Evolutionary conservation across 805 yeast species (phyloP).

Genomic region (Starmerella geochares): DNA sequence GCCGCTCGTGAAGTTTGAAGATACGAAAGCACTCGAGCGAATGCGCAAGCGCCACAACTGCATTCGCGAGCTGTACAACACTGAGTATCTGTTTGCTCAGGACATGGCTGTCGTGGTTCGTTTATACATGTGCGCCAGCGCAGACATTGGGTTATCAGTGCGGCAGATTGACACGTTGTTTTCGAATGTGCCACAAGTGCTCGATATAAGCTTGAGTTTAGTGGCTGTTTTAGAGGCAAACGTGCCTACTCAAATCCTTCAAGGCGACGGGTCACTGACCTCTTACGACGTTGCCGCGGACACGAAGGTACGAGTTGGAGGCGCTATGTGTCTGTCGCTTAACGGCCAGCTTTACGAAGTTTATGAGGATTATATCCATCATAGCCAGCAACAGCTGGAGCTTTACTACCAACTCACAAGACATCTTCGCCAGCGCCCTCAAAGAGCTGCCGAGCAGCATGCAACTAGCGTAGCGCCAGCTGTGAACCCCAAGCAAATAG

Average conservation of each 20-base stretch:
- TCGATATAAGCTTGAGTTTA: conserved; percentile 28
- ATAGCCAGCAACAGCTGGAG: conserved; percentile 28
- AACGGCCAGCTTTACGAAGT: conserved; percentile 29
- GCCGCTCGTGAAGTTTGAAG: neutral
- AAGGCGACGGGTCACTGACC: conserved; percentile 20
- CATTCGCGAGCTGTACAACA: conserved; percentile 33
- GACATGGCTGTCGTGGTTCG: conserved; percentile 34
- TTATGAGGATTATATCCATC: conserved; percentile 30
- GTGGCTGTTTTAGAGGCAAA: conserved; percentile 27
- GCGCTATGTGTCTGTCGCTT: conserved; percentile 27
- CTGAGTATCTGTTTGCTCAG: conserved; percentile 33
- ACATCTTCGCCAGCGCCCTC: conserved; percentile 18
- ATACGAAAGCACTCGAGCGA: neutral
- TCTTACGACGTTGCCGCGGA: conserved; percentile 20
- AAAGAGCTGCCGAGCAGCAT: conserved; percentile 18
- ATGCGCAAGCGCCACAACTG: conserved; percentile 26
- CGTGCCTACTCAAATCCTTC: conserved; percentile 29
- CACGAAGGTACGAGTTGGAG: conserved; percentile 29
- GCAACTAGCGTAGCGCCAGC: neutral
- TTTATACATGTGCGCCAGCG: conserved; percentile 28
- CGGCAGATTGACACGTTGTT: conserved; percentile 27
- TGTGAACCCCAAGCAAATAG: conserved; percentile 1
- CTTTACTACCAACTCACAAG: conserved; percentile 22
- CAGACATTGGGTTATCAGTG: conserved; percentile 25
- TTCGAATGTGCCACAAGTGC: conserved; percentile 31